Base-by-base conservation (phyloP, 1,284 basidiomycete genomes). In the Ceratobasidium sp. region DNA sequence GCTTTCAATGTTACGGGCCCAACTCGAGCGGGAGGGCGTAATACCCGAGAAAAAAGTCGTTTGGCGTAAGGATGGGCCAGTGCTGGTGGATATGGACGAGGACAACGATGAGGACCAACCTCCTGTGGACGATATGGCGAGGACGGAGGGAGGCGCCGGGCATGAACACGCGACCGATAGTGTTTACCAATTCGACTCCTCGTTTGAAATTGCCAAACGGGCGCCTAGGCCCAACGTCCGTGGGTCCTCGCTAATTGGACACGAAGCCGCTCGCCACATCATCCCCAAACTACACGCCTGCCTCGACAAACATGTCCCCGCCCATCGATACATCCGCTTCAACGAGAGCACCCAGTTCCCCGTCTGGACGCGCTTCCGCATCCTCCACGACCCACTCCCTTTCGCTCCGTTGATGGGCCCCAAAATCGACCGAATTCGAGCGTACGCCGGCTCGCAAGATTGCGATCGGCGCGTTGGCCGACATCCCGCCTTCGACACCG, bases 401-500 rank as follows among this genome's bases (percentile, higher is more conserved):
- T 53, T 54, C 42, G 27, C 12, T 20, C 42, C 29, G 1, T 3
- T 31, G 2, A 4, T 49, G 6, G 43, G 7, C 20, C 32, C 47
- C 22, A 31, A 38, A 15, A 50, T 45, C 20, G 49, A 65, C 25
- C 34, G 43, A 12, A 35, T 67, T n/a, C 62, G 38, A 22, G 50
- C 38, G 27, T 53, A 42, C 38, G 10, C 50, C 13, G 6, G 12
- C 1, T 53, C 62, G n/a, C 13, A 3, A 15, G 50, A 54, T n/a
- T 10, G 5, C 31, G 25, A 54, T 13, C 27, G 62, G 4, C 62
- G 50, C 7, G 32, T 67, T 3, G 15, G 32, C 3, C 49, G 27
- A 17, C 13, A 15, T 12, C 50, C 50, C 38, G n/a, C 3, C 6
- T 53, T 67, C 17, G 62, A 67, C 50, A 25, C 27, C 3, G 38